A percentile compares a stretch with the other conserved stretches of the same genome.
phyloP scores from a whole-genome alignment of 208 protist genomes.

The Borovskyia barvae region DNA sequence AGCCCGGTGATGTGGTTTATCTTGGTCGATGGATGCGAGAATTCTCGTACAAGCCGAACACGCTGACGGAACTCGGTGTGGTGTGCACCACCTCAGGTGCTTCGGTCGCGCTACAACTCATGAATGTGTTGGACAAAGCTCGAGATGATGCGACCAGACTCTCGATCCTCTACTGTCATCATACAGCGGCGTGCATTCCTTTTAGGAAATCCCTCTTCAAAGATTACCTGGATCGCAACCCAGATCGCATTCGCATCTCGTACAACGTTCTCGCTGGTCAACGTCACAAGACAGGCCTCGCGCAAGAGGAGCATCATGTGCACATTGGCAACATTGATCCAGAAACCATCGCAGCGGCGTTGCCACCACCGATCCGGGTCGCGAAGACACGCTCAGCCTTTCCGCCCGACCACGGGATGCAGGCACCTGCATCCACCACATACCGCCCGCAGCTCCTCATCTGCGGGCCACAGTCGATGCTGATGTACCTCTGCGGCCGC shows the following conservation, averaged over 20 bases:
- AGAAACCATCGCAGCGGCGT: conserved; percentile 37
- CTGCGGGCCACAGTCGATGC: conserved; percentile 79
- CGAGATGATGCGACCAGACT: conserved; percentile 45
- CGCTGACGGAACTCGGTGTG: conserved; percentile 56
- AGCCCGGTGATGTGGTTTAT: conserved; percentile 71
- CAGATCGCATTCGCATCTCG: conserved; percentile 36
- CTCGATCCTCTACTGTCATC: conserved; percentile 73
- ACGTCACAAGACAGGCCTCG: conserved; percentile 6
- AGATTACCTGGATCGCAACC: conserved; percentile 25
- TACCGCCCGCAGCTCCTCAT: conserved; percentile 63
- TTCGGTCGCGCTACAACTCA: conserved; percentile 81
- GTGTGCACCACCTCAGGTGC: conserved; percentile 76
- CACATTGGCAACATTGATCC: conserved; percentile 78
- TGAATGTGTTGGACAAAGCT: conserved; percentile 67
- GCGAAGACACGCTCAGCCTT: not conserved
- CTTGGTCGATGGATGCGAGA: conserved; percentile 87
- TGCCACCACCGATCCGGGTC: conserved; percentile 41
- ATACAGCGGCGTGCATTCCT: conserved; percentile 45
- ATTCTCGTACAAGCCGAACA: conserved; percentile 67
- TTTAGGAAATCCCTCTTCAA: conserved; percentile 63
- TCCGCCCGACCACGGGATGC: not conserved
- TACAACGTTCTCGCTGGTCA: conserved; percentile 67
- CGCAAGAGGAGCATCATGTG: conserved; percentile 38
- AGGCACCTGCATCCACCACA: not conserved
- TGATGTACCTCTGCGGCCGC: conserved; percentile 66